Base-by-base conservation (phyloP, 768 basidiomycete species). In the Lactifluus rugatus region DNA sequence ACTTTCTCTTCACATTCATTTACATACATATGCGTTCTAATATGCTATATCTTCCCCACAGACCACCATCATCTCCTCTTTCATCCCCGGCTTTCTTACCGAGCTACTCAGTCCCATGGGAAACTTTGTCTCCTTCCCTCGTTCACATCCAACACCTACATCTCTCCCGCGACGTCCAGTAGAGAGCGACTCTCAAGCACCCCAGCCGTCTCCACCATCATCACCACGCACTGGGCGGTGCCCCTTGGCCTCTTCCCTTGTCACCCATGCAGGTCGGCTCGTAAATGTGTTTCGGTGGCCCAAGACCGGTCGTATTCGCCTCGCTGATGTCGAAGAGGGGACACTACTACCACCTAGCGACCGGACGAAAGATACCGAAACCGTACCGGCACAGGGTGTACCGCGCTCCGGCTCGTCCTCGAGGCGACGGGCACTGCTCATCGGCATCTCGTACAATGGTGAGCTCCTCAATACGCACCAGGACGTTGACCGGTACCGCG, bases 401-500 rank as follows among this genome's bases (percentile, higher is more conserved):
- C 5, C 52, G 4, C 23, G 10, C 11, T 3, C 2, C 25, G 3
- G 50, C 31, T 21, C 16, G 21, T 47, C 46, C 25, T 42, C 34
- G 11, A 48, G 54, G 16, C 46, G 51, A 0, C 60, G 60, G 28
- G 64, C 64, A 25, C 54, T 65, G 31, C 63, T 65, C 46, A 48
- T 65, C 45, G 62, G 62, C 53, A 65, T 65, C 26, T 28, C 52
- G 9, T 65, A 65, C 46, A 37, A 34, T 37, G 56, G 51, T n/a
- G 49, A 53, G 55, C 63, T 65, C 41, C 47, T 45, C 48, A 58
- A 52, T n/a, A 54, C 64, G 1, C 64, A 65, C 45, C 32, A 57
- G 36, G 64, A 65, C 32, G 58, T 64, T 2, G 54, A 54, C 44
- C 52, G 54, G 42, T 65, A 55, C 36, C 51, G 51, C 25, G 48